Conservation (phyloP, 1,139 yeast genomes). For the Yamadazyma membranifaciens region DNA sequence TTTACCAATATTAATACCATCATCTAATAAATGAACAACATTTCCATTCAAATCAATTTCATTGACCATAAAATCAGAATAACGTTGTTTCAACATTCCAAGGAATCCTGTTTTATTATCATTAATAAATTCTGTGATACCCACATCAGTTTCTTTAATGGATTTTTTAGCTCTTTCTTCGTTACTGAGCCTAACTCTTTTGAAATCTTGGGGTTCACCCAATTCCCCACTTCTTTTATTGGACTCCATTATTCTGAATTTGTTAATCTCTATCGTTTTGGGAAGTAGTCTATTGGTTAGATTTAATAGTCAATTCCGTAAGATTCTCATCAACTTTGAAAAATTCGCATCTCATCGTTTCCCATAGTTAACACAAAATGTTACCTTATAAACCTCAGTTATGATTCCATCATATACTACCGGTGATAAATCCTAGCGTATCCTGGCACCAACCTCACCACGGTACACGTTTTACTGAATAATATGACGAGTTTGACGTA, state of each 20-base stretch:
- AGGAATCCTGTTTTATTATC: constrained; percentile 55
- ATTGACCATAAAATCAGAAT: constrained; percentile 92
- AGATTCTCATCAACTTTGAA: constrained; percentile 8
- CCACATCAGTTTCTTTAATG: constrained; percentile 71
- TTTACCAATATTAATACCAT: constrained; percentile 58
- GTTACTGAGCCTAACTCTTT: constrained; percentile 9
- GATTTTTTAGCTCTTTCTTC: constrained; percentile 10
- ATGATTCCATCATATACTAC: no score
- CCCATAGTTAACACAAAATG: no score
- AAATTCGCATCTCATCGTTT: constrained; percentile 7
- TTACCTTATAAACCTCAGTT: no score
- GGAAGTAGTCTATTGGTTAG: constrained; percentile 8
- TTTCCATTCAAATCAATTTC: constrained; percentile 70
- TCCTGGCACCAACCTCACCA: no score
- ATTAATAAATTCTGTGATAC: constrained; percentile 71
- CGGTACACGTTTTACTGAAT: no score
- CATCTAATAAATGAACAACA: constrained; percentile 73
- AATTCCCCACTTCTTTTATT: constrained; percentile 3
- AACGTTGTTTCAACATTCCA: constrained; percentile 83
- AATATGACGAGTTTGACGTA: not conserved
- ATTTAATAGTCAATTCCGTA: constrained; percentile 9
- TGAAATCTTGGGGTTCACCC: not conserved
- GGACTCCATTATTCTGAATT: not conserved
- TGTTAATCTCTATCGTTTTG: not conserved
- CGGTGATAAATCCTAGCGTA: no score